These are phyloP conservation scores for Hordeum marinum DNA, from an alignment of 176 grass and related monocot genomes.

Conservation along the genomic window DNA sequence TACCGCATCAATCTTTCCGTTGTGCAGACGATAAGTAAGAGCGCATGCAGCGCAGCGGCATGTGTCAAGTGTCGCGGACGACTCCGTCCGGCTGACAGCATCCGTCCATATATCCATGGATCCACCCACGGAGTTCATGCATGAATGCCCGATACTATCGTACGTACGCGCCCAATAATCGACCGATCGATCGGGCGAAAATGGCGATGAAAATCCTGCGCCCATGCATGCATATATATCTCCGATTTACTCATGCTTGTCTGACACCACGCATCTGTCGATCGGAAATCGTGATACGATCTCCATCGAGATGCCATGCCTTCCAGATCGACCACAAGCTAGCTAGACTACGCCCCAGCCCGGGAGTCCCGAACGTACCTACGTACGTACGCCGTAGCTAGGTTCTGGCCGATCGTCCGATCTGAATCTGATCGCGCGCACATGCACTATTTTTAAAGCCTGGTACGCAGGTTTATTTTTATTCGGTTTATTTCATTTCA, in stretches of 20 bases:
- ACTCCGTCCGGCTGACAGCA: slow-evolving; percentile 8
- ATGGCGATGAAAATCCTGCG: neutral
- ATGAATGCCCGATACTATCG: neutral
- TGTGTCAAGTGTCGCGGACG: slow-evolving; percentile 34
- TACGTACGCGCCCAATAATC: no score
- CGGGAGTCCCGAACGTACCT: neutral
- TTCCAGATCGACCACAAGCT: neutral
- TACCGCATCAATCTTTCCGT: neutral
- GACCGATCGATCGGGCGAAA: neutral
- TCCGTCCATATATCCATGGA: neutral
- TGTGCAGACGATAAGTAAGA: slow-evolving; percentile 16
- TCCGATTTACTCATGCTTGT: neutral
- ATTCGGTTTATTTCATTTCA: no score
- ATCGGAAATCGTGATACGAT: neutral
- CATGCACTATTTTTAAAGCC: no score
- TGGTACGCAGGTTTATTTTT: no score
- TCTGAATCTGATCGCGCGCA: no score
- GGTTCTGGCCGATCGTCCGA: no score
- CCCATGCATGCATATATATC: neutral
- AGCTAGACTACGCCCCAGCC: neutral
- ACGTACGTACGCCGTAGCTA: no score
- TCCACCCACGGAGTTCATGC: neutral
- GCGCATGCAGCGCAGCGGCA: neutral
- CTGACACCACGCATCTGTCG: neutral
- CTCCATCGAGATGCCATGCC: neutral